These are phyloP conservation scores for Russula olivacea DNA, from an alignment of 768 basidiomycete species.

Conservation along the genomic window DNA sequence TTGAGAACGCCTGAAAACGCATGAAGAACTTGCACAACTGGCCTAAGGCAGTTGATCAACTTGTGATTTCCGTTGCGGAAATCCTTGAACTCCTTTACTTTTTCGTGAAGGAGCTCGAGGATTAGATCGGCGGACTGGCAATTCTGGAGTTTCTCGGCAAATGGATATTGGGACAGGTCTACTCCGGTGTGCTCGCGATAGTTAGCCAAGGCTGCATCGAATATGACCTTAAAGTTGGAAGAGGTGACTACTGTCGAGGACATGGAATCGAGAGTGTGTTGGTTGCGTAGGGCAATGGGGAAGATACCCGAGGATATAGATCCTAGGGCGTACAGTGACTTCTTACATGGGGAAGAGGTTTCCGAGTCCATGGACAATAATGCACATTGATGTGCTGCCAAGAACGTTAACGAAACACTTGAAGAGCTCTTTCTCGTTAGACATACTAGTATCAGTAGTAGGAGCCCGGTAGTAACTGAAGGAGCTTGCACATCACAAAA, in stretches of 20 bases:
- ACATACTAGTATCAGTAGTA: no score
- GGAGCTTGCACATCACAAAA: no score
- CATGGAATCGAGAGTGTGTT: background rate
- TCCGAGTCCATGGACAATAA: no score
- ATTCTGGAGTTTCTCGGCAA: background rate
- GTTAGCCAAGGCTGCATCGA: background rate
- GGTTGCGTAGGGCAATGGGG: background rate
- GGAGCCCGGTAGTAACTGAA: no score
- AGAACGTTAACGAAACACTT: no score
- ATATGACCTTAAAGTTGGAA: background rate
- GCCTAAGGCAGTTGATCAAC: background rate
- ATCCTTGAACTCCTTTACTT: background rate
- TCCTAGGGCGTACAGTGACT: no score
- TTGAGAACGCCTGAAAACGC: background rate
- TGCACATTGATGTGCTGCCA: no score
- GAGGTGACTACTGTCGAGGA: background rate
- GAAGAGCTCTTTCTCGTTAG: no score
- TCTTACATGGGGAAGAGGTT: no score
- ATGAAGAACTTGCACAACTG: background rate
- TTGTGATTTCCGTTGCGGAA: background rate
- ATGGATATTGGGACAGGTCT: slow-evolving; percentile 1
- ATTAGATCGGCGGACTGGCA: background rate
- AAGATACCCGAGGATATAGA: no score
- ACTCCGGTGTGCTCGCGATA: background rate
- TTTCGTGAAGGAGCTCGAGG: background rate